phyloP scores from a whole-genome alignment of 2,329 filamentous ascomycete genomes.

The Neopestalotiopsis sp. region DNA sequence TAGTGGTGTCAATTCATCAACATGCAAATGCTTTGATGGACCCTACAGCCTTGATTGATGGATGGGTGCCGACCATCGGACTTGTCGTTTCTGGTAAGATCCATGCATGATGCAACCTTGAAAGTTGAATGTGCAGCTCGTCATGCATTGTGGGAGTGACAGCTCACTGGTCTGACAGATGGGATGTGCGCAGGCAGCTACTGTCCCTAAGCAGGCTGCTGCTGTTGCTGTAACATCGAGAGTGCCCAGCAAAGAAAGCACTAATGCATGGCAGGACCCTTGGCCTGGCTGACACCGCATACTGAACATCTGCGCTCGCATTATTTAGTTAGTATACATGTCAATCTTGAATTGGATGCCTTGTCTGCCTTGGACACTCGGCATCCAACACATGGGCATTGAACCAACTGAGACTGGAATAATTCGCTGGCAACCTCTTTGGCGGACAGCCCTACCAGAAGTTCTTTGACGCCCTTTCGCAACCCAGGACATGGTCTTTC shows the following conservation, averaged over 20 bases:
- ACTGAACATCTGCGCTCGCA: too few relatives aligned
- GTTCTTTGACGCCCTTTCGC: too few relatives aligned
- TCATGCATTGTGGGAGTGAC: background rate
- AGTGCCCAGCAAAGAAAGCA: background rate
- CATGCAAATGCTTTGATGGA: too few relatives aligned
- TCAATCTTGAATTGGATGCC: background rate
- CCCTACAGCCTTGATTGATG: background rate
- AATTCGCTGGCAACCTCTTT: background rate
- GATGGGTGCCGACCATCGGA: background rate
- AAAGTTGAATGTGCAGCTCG: background rate
- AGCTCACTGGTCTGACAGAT: slow-evolving; percentile 5
- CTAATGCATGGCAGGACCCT: background rate
- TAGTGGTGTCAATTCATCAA: too few relatives aligned
- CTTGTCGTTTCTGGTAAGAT: too few relatives aligned
- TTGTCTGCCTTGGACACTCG: slow-evolving; percentile 10
- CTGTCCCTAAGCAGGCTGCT: background rate
- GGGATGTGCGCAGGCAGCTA: background rate
- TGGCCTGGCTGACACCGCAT: too few relatives aligned
- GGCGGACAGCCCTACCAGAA: too few relatives aligned
- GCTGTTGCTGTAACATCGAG: background rate
- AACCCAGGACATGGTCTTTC: background rate
- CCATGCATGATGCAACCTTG: too few relatives aligned
- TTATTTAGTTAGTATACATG: background rate
- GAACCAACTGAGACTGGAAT: background rate
- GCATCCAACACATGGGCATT: background rate